Percentiles rank a stretch among this genome's conserved stretches.
These are phyloP conservation scores for Forsythia suspensa DNA, from an alignment of 257 asterid genomes.

Conservation along the genomic window DNA sequence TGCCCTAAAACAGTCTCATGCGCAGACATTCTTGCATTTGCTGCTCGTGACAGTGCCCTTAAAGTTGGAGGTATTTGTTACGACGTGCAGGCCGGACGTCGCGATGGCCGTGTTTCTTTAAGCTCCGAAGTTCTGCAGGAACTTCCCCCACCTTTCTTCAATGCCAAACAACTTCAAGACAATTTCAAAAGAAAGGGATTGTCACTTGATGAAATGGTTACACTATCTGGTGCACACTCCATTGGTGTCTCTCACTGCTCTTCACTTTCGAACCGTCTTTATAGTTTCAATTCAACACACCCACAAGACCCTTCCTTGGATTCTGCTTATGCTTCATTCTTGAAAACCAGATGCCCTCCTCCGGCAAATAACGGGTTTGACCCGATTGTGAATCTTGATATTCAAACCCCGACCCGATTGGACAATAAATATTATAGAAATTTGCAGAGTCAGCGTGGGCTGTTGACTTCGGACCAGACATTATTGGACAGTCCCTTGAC, in stretches of 20 bases:
- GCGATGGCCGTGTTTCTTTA: constrained; percentile 53
- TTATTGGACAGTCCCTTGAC: constrained; percentile 34
- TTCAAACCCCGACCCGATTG: constrained; percentile 24
- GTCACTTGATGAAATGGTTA: constrained; percentile 64
- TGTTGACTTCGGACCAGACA: constrained; percentile 44
- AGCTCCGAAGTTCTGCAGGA: constrained; percentile 32
- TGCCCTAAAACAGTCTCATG: constrained; percentile 56
- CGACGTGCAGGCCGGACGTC: constrained; percentile 48
- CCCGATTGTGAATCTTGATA: constrained; percentile 31
- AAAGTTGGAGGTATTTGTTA: constrained; percentile 43
- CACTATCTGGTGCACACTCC: constrained; percentile 68
- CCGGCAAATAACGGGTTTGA: constrained; percentile 9
- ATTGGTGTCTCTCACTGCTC: constrained; percentile 57
- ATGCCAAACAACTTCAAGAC: constrained; percentile 34
- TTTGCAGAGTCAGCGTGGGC: constrained; percentile 28
- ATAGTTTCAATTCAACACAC: constrained; percentile 27
- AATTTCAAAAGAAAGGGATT: constrained; percentile 51
- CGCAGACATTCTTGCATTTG: constrained; percentile 60
- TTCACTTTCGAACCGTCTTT: constrained; percentile 41
- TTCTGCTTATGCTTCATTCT: constrained; percentile 29
- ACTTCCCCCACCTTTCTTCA: constrained; percentile 51
- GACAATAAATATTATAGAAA: constrained; percentile 37
- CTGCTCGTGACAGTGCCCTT: constrained; percentile 57
- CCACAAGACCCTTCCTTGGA: constrained; percentile 50
- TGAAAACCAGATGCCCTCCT: constrained; percentile 45